These are phyloP conservation scores for Closterium sp. DNA, from an alignment of 139 green algal species.

Conservation along the genomic window DNA sequence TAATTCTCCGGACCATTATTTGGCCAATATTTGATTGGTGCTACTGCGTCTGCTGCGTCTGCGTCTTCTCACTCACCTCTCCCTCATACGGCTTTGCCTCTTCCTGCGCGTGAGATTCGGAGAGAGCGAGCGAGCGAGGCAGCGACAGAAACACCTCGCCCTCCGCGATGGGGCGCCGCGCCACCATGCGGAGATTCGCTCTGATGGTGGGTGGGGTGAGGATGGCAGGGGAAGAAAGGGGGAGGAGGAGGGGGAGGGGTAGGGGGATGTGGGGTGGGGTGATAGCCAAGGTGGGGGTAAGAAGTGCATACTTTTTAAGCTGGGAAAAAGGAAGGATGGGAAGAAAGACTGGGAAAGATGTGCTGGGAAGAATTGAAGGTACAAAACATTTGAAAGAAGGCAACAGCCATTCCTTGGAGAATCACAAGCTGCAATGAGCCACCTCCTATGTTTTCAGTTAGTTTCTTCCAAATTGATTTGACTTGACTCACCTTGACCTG, in stretches of 20 bases:
- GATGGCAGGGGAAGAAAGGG: no score
- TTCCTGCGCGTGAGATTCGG: not conserved
- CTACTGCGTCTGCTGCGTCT: no score
- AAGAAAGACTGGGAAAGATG: not conserved
- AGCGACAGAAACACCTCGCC: not conserved
- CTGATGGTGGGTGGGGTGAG: not conserved
- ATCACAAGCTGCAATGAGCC: no score
- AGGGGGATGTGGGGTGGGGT: no score
- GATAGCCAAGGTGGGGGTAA: no score
- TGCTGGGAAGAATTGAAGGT: not conserved
- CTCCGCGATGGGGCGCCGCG: not conserved
- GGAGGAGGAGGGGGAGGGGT: not conserved
- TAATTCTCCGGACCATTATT: no score
- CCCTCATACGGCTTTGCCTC: not conserved
- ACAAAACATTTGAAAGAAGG: not conserved
- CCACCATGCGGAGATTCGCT: not conserved
- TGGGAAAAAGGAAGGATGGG: no score
- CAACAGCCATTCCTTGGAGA: not conserved
- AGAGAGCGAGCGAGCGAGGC: not conserved
- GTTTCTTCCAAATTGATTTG: no score
- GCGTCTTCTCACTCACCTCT: not conserved
- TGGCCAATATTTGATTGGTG: no score
- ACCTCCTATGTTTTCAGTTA: no score
- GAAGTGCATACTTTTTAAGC: no score
- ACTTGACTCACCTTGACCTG: not conserved